Conservation (phyloP, 495 filamentous ascomycete genomes). For the Penicillium psychrofluorescens region DNA sequence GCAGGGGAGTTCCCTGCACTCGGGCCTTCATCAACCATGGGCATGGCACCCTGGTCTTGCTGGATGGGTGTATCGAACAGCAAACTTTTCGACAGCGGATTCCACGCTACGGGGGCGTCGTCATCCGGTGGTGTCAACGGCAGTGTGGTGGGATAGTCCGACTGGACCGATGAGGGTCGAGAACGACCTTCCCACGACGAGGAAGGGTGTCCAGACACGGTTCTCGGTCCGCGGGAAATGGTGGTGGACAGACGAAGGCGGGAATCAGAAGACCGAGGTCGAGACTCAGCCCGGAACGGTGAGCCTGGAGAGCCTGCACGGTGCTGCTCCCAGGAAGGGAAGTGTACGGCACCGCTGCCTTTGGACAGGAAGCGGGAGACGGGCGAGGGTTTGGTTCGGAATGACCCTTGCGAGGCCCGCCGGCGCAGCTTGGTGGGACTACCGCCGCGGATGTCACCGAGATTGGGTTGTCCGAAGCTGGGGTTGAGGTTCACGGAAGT, state of each 20-base stretch:
- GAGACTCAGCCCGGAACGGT: conserved; percentile 20
- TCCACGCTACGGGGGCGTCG: conserved; percentile 35
- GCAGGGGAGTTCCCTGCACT: conserved; percentile 23
- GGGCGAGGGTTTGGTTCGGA: conserved; percentile 30
- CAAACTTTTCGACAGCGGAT: conserved; percentile 26
- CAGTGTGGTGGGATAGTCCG: conserved; percentile 29
- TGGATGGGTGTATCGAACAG: conserved; percentile 25
- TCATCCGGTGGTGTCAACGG: conserved; percentile 39
- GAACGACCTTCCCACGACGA: conserved; percentile 15
- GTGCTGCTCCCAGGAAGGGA: conserved; percentile 35
- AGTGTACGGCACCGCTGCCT: conserved; percentile 28
- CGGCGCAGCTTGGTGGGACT: conserved; percentile 25
- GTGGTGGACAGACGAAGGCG: conserved; percentile 29
- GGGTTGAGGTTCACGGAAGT: conserved; percentile 9
- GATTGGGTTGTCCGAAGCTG: conserved; percentile 11
- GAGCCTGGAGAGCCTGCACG: conserved; percentile 20
- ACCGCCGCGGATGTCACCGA: conserved; percentile 8
- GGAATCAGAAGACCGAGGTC: conserved; percentile 29
- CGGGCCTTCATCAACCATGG: conserved; percentile 33
- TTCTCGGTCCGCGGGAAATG: conserved; percentile 29
- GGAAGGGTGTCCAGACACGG: conserved; percentile 14
- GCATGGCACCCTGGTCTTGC: conserved; percentile 20
- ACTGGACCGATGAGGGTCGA: conserved; percentile 9
- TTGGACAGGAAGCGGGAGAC: conserved; percentile 36
- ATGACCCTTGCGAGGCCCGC: conserved; percentile 35